A percentile compares a stretch with the other conserved stretches of the same genome.
phyloP scores from a whole-genome alignment of 352 stramenopile genomes.

The Nothophytophthora sp. region DNA sequence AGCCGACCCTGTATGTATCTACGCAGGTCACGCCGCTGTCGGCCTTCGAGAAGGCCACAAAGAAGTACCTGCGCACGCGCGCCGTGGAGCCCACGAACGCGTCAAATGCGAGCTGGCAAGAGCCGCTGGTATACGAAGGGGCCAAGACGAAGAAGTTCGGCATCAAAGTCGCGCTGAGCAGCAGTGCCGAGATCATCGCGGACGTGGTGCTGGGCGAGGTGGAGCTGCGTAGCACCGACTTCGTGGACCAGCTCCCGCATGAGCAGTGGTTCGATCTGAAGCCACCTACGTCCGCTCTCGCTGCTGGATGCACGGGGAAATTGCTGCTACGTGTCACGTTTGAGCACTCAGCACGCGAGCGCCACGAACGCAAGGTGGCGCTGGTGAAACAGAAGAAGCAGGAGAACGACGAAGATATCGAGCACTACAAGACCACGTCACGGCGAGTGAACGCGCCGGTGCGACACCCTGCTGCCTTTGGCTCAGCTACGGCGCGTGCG shows the following conservation, averaged over 20 bases:
- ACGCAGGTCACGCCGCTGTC: constrained; percentile 58
- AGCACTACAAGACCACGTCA: constrained; percentile 60
- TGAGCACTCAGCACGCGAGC: constrained; percentile 48
- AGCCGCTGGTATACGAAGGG: constrained; percentile 59
- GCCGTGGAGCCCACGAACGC: constrained; percentile 19
- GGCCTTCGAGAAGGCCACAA: constrained; percentile 66
- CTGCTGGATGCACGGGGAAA: constrained; percentile 30
- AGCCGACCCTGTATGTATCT: constrained; percentile 54
- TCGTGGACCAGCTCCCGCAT: constrained; percentile 61
- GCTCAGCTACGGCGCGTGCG: constrained; percentile 41
- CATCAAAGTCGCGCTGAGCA: constrained; percentile 67
- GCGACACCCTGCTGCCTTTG: constrained; percentile 75
- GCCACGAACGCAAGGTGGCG: constrained; percentile 39
- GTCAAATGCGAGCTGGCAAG: constrained; percentile 41
- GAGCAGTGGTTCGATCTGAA: constrained; percentile 59
- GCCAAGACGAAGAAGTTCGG: constrained; percentile 67
- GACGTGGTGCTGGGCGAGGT: constrained; percentile 72
- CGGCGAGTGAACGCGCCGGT: constrained; percentile 43
- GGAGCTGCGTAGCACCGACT: constrained; percentile 49
- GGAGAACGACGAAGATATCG: constrained; percentile 66
- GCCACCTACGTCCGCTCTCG: constrained; percentile 26
- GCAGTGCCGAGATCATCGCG: constrained; percentile 56
- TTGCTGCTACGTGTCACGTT: constrained; percentile 65
- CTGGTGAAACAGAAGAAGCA: constrained; percentile 54
- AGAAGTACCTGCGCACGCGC: constrained; percentile 64